Conservation (phyloP, 2,329 filamentous ascomycete species). For the Arthroderma sp. region DNA sequence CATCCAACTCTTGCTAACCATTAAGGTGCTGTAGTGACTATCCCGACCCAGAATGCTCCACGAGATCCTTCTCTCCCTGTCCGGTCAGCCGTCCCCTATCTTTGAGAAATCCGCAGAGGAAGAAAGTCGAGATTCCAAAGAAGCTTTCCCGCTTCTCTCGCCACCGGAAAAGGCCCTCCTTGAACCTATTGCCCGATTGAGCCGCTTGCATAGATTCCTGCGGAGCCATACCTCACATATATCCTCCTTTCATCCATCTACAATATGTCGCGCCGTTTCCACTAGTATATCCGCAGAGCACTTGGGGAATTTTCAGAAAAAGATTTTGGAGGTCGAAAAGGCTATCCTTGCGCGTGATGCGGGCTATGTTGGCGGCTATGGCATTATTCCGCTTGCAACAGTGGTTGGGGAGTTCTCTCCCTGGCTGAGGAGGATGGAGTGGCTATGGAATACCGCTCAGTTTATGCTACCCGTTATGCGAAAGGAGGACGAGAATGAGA, state of each 20-base stretch:
- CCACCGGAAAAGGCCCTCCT: constrained; percentile 75
- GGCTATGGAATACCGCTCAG: constrained; percentile 62
- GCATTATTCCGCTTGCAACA: constrained; percentile 80
- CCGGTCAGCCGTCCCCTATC: constrained; percentile 81
- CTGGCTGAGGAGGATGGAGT: constrained; percentile 74
- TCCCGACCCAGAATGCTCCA: constrained; percentile 61
- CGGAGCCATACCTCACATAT: constrained; percentile 54
- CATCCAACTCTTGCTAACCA: constrained; percentile 2
- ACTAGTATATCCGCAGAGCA: constrained; percentile 63
- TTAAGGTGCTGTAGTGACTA: constrained; percentile 2
- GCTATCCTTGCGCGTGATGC: constrained; percentile 65
- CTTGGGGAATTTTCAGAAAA: constrained; percentile 65
- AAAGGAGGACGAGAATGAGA: constrained; percentile 17
- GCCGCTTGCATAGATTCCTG: constrained; percentile 61
- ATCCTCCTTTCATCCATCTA: constrained; percentile 58
- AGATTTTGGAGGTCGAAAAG: constrained; percentile 72
- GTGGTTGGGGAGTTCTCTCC: constrained; percentile 74
- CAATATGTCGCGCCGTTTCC: constrained; percentile 76
- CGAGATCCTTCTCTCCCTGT: constrained; percentile 93
- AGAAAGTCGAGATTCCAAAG: constrained; percentile 37
- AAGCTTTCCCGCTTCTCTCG: constrained; percentile 44
- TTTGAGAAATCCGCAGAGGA: constrained; percentile 45
- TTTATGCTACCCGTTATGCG: constrained; percentile 46
- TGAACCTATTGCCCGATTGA: constrained; percentile 60
- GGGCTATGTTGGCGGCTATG: constrained; percentile 73